Evolutionary conservation across 805 yeast species (phyloP), one percentile per base, ranked within the genome.

Genomic region (Wickerhamomyces rabaulensis): DNA sequence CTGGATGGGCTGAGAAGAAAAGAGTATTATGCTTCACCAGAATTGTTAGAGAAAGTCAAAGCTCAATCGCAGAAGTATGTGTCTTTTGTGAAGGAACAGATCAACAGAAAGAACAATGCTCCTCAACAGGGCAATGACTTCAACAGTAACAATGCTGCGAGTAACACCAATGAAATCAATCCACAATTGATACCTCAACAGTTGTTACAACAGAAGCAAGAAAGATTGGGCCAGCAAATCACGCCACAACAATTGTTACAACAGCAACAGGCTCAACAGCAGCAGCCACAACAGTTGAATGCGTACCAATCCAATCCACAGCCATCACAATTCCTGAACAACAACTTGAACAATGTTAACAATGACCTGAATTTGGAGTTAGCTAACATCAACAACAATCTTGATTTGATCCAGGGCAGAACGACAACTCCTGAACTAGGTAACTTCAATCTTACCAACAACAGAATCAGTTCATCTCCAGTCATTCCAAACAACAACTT

Each of bases 51-150:
- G 39, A 84, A 82, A 63, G 75, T 89, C 46, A 80, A 83, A 50
- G 68, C 73, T 41, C 95, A 89, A 56, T 81, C 87, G 47, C 85
- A 82, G 46, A 79, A 82, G 60, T 89, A 84, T 60, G 81, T 85
- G 67, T 80, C 79, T 44, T 85, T 79, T 63, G 89, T 89, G 52
- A 79, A 80, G 49, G 87, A 84, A 31, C 87, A 80, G 52, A 60
- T 79, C 44, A 51, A 61, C 31, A 62, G 68, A 46, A 64, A 65
- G 42, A 51, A 50, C 20, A 68, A 68, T 47, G n/a, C 25, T 19
- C 9, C 25, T 12, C 39, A 13, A 33, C 9, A 20, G 33, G 27
- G 44, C 25, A 46, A 41, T 23, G 47, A 43, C 35, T 19, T 19
- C 21, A 36, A 36, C 10, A 36, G 16, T 13, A 36, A 36, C 12